Conservation (phyloP, 2,329 filamentous ascomycete genomes). For the Pyrenophora tritici-repentis region DNA sequence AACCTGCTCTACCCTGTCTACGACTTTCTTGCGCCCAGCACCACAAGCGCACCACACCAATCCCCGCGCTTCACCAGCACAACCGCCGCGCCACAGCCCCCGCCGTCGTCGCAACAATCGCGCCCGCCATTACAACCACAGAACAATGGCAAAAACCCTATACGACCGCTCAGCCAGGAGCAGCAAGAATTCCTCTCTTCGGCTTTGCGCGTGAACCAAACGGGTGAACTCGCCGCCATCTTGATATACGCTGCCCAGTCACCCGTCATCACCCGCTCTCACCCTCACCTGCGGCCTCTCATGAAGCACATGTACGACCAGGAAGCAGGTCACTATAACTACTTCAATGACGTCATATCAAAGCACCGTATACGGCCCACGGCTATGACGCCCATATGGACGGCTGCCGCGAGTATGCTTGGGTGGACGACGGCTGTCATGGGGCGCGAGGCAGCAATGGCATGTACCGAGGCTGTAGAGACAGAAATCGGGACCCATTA, state of each 20-base stretch:
- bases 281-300: conserved; percentile 85
- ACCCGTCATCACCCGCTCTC: conserved; percentile 74
- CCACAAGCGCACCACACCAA: conserved; percentile 19
- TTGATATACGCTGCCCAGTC: conserved; percentile 92
- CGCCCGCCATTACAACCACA: conserved; percentile 12
- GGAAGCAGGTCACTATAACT: conserved; percentile 83
- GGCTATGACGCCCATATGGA: conserved; percentile 90
- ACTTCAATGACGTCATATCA: conserved; percentile 81
- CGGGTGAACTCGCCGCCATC: conserved; percentile 93
- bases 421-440: conserved; percentile 90
- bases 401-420: conserved; percentile 74
- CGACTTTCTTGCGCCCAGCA: conserved; percentile 38
- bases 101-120: background rate
- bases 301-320: conserved; percentile 99
- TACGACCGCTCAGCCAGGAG: conserved; percentile 34
- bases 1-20: conserved; percentile 15
- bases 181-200: conserved; percentile 48
- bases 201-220: conserved; percentile 88
- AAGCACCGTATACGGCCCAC: conserved; percentile 91
- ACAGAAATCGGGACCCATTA: conserved; percentile 98
- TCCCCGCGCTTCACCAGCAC: conserved; percentile 22
- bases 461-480: conserved; percentile 96
- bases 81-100: conserved; percentile 4
- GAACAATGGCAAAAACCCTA: conserved; percentile 16
- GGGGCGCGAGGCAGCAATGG: conserved; percentile 95